Evolutionary conservation across 495 filamentous ascomycete species (phyloP).

Genomic region (Neurospora intermedia): DNA sequence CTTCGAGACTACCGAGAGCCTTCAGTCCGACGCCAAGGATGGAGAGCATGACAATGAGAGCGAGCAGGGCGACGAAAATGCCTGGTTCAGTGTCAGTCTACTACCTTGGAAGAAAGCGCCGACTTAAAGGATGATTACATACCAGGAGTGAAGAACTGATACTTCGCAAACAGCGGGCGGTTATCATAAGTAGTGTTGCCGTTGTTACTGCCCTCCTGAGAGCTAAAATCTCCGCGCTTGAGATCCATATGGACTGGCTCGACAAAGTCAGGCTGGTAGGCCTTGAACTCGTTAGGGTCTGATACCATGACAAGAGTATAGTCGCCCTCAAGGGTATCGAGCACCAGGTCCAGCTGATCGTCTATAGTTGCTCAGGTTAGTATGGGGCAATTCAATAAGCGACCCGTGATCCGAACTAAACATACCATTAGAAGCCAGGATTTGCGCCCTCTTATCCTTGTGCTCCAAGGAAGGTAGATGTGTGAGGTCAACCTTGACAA

Average conservation of each 20-base stretch:
- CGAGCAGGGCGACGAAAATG: constrained; percentile 71
- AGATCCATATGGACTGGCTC: constrained; percentile 36
- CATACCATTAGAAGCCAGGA: constrained; percentile 56
- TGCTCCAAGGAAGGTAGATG: constrained; percentile 35
- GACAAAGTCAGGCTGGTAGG: constrained; percentile 37
- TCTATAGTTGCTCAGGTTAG: constrained; percentile 21
- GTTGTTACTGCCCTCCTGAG: constrained; percentile 7
- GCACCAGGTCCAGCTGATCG: constrained; percentile 25
- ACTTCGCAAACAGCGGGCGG: constrained; percentile 73
- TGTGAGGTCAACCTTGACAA: constrained; percentile 40
- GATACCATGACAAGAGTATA: constrained; percentile 40
- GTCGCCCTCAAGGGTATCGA: constrained; percentile 24
- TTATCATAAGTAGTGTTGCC: constrained; percentile 18
- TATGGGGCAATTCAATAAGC: not conserved
- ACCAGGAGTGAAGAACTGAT: constrained; percentile 78
- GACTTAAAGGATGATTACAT: not conserved
- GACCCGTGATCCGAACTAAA: not conserved
- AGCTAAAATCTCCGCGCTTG: constrained; percentile 27
- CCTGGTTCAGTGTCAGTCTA: constrained; percentile 7
- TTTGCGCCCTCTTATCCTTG: constrained; percentile 33
- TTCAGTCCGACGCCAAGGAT: constrained; percentile 69
- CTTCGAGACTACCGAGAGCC: constrained; percentile 68
- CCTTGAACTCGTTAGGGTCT: constrained; percentile 26
- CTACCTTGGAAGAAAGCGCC: not conserved
- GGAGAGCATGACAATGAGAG: constrained; percentile 49